Percentiles rank a stretch among this genome's conserved stretches.
Conservation (phyloP, 1,284 basidiomycete species). For the Papiliotrema flavescens region DNA sequence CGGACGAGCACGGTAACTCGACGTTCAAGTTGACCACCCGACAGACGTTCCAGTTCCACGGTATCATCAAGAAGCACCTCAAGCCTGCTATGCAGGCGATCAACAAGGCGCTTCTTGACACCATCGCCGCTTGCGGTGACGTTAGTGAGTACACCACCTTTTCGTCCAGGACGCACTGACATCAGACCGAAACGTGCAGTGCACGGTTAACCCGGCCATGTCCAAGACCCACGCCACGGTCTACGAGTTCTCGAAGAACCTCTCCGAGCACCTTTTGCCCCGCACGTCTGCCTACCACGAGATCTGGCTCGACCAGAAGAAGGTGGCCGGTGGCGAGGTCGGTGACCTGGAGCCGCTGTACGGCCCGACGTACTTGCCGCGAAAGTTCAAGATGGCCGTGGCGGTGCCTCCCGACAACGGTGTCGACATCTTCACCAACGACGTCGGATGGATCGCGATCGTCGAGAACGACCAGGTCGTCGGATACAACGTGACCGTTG, state of each 20-base stretch:
- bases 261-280: slow-evolving; percentile 85
- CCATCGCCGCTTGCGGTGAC: slow-evolving; percentile 96
- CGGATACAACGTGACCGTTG: slow-evolving; percentile 86
- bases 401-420: slow-evolving; percentile 97
- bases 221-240: slow-evolving; percentile 81
- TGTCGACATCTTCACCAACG: slow-evolving; percentile 93
- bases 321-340: slow-evolving; percentile 83
- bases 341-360: slow-evolving; percentile 96
- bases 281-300: slow-evolving; percentile 94
- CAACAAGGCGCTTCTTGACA: slow-evolving; percentile 87
- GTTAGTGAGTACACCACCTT: slow-evolving; percentile 62
- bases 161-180: background rate
- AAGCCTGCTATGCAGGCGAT: slow-evolving; percentile 97
- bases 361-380: slow-evolving; percentile 93
- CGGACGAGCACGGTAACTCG: slow-evolving; percentile 89
- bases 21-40: slow-evolving; percentile 98
- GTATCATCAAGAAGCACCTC: slow-evolving; percentile 90
- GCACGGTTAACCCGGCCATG: slow-evolving; percentile 83
- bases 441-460: slow-evolving; percentile 92
- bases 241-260: slow-evolving; percentile 77
- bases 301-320: slow-evolving; percentile 97
- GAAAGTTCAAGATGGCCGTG: slow-evolving; percentile 98
- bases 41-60: slow-evolving; percentile 99
- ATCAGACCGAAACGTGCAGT: slow-evolving; percentile 73
- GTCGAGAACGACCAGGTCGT: slow-evolving; percentile 69